Percentiles rank a stretch among this genome's conserved stretches.
These are phyloP conservation scores for barrel medic (Medicago truncatula) DNA, from an alignment of 306 rosid species.

Conservation along the genomic window DNA sequence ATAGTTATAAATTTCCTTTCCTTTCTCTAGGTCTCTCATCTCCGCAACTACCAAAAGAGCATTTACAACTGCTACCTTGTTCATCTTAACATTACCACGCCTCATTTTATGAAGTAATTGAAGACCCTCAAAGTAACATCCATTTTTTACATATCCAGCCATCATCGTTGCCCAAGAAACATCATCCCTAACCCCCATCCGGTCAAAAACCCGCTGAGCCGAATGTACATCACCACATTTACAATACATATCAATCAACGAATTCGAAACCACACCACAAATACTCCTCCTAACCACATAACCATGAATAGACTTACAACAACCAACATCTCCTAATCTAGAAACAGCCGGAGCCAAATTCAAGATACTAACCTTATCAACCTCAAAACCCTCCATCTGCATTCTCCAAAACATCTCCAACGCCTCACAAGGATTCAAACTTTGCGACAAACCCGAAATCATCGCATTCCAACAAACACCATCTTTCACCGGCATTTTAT, in stretches of 20 bases:
- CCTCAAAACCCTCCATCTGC: conserved; percentile 54
- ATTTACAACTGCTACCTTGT: conserved; percentile 53
- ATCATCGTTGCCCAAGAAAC: conserved; percentile 70
- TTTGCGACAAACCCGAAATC: conserved; percentile 70
- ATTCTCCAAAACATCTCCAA: conserved; percentile 51
- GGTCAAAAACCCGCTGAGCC: conserved; percentile 53
- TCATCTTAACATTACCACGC: conserved; percentile 46
- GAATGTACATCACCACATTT: conserved; percentile 60
- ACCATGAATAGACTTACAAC: conserved; percentile 69
- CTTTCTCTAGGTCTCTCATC: conserved; percentile 63
- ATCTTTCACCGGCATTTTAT: conserved; percentile 61
- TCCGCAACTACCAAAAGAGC: conserved; percentile 69
- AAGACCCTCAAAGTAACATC: conserved; percentile 61
- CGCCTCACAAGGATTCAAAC: conserved; percentile 54
- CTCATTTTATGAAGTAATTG: conserved; percentile 56
- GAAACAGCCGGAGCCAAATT: conserved; percentile 76
- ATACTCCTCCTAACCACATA: conserved; percentile 58
- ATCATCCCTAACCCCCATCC: conserved; percentile 54
- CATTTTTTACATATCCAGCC: conserved; percentile 63
- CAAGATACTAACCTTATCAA: conserved; percentile 63
- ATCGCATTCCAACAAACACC: conserved; percentile 66
- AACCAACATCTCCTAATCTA: conserved; percentile 52
- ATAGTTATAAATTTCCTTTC: conserved; percentile 56
- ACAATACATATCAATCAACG: conserved; percentile 76
- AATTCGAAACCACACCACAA: conserved; percentile 49